Conservation (phyloP, 75 land plant species). For the Gnetum montanum region DNA sequence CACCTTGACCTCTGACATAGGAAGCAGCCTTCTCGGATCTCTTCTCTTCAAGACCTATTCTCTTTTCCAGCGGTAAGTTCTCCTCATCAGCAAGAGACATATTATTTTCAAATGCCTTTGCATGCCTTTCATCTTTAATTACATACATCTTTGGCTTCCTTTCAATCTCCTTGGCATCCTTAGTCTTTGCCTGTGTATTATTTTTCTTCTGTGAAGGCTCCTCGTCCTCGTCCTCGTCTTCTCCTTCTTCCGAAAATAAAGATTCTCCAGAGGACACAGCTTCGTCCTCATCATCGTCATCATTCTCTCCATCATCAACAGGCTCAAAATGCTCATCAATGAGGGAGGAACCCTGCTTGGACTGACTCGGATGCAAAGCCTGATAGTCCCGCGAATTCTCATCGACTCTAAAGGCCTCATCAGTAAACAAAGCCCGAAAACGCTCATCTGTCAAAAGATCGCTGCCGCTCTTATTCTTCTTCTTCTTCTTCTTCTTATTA, state of each 20-base stretch:
- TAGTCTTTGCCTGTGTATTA: constrained; percentile 7
- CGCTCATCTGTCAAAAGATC: constrained; percentile 72
- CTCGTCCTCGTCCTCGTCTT: no score
- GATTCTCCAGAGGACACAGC: constrained; percentile 24
- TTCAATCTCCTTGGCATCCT: constrained; percentile 8
- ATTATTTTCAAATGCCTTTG: constrained; percentile 72
- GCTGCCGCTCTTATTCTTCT: constrained; percentile 32
- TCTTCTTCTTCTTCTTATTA: constrained; percentile 51
- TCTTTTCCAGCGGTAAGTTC: constrained; percentile 68
- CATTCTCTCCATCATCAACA: constrained; percentile 22
- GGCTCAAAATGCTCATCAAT: constrained; percentile 78
- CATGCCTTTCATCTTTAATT: constrained; percentile 88
- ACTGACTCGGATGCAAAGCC: constrained; percentile 55
- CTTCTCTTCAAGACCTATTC: constrained; percentile 26
- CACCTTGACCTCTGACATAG: constrained; percentile 49
- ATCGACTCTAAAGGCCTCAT: constrained; percentile 85
- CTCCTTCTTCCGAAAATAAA: constrained; percentile 6
- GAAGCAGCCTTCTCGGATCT: constrained; percentile 2
- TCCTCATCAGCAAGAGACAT: constrained; percentile 65
- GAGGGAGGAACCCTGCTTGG: constrained; percentile 49
- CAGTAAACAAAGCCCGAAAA: constrained; percentile 60
- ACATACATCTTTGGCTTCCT: constrained; percentile 87
- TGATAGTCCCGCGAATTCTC: constrained; percentile 56
- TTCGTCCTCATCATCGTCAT: constrained; percentile 20
- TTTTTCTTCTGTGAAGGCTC: neutral